phyloP scores from a whole-genome alignment of 2,329 filamentous ascomycete species.

The Pyricularia pennisetigena region DNA sequence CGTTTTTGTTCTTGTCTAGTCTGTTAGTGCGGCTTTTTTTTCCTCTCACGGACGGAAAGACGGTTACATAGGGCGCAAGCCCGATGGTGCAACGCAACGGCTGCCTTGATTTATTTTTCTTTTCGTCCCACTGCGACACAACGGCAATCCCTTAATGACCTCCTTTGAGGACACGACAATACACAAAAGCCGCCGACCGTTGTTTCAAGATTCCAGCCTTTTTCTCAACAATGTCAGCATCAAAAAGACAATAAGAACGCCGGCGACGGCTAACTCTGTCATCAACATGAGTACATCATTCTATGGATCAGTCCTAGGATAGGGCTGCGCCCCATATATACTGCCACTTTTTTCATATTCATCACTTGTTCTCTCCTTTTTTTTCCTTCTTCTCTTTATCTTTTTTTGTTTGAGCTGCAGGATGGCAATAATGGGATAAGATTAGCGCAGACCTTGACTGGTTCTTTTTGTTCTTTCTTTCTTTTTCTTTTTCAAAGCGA shows the following conservation, averaged over 20 bases:
- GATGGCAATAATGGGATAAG: background rate
- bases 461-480: background rate
- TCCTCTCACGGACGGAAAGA: background rate
- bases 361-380: background rate
- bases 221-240: background rate
- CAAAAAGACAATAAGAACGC: background rate
- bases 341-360: background rate
- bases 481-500: background rate
- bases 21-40: background rate
- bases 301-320: background rate
- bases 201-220: background rate
- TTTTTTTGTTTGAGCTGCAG: background rate
- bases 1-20: background rate
- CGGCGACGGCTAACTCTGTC: background rate
- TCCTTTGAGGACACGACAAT: background rate
- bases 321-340: background rate
- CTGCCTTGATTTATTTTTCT: background rate
- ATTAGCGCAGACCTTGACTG: background rate
- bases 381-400: background rate
- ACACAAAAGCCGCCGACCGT: background rate
- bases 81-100: background rate
- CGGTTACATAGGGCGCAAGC: constrained; percentile 4
- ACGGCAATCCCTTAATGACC: background rate
- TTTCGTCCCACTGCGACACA: background rate
- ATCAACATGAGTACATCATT: background rate